Conservation (phyloP, 2,329 filamentous ascomycete genomes). For the Pseudonectria foliicola region DNA sequence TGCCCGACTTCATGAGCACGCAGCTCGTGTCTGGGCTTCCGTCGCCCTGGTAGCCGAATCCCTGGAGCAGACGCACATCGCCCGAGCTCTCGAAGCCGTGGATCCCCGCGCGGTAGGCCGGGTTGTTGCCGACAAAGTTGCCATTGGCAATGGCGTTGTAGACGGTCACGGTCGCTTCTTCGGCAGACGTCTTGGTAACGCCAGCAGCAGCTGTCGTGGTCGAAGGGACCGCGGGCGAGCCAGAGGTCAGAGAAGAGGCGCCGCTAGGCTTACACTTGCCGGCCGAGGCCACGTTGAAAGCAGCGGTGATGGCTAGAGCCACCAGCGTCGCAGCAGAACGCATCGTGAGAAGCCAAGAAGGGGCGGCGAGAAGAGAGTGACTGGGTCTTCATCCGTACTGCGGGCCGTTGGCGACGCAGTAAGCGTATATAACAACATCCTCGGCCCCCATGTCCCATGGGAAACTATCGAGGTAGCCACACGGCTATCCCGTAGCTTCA, state of each 20-base stretch:
- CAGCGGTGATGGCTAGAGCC: constrained; percentile 6
- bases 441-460: not conserved
- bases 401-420: too few relatives aligned
- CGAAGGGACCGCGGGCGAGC: not conserved
- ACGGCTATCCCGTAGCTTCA: too few relatives aligned
- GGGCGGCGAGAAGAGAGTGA: constrained; percentile 1
- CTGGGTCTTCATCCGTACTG: not conserved
- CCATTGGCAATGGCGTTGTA: constrained; percentile 13
- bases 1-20: constrained; percentile 7
- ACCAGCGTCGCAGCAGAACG: constrained; percentile 7
- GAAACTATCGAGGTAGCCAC: not conserved
- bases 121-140: constrained; percentile 15
- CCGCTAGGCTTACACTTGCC: constrained; percentile 9
- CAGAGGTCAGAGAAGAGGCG: not conserved
- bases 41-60: constrained; percentile 9
- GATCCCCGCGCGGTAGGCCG: constrained; percentile 11
- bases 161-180: constrained; percentile 1
- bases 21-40: constrained; percentile 12
- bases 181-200: constrained; percentile 8
- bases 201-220: not conserved
- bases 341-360: constrained; percentile 8
- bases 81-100: constrained; percentile 12
- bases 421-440: too few relatives aligned
- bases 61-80: constrained; percentile 10
- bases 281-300: constrained; percentile 3